Conservation (phyloP, 352 stramenopile species). For the Phytophthora sojae region DNA sequence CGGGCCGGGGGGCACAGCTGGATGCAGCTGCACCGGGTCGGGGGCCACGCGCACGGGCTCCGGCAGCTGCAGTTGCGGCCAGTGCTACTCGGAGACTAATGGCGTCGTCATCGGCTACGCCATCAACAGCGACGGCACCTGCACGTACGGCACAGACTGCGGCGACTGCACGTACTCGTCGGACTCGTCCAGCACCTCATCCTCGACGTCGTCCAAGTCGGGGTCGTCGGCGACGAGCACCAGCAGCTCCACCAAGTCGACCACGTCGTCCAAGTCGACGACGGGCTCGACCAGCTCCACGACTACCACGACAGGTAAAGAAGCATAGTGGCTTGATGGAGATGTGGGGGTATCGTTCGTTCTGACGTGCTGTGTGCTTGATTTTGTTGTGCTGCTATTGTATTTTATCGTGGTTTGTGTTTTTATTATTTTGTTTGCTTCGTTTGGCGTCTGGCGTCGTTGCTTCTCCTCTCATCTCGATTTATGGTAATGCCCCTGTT, state of each 20-base stretch:
- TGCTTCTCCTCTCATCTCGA: slow-evolving; percentile 5
- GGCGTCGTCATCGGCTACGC: slow-evolving; percentile 41
- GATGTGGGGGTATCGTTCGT: slow-evolving; percentile 5
- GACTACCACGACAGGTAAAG: slow-evolving; percentile 32
- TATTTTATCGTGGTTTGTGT: slow-evolving; percentile 8
- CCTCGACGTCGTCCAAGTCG: slow-evolving; percentile 9
- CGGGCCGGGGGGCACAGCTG: slow-evolving; percentile 28
- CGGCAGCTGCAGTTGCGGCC: slow-evolving; percentile 45
- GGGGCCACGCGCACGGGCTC: slow-evolving; percentile 29
- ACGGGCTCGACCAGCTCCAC: slow-evolving; percentile 11
- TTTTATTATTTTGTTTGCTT: background rate
- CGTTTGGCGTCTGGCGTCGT: slow-evolving; percentile 6
- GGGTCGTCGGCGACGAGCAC: too few species aligned
- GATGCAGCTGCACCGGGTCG: slow-evolving; percentile 45
- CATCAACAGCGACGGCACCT: slow-evolving; percentile 38
- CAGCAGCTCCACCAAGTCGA: slow-evolving; percentile 20
- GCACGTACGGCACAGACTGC: slow-evolving; percentile 44
- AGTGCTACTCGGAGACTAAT: slow-evolving; percentile 46
- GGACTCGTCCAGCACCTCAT: slow-evolving; percentile 11
- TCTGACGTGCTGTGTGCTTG: slow-evolving; percentile 25
- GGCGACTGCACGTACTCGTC: slow-evolving; percentile 39
- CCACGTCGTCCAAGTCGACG: slow-evolving; percentile 17
- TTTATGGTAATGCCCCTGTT: slow-evolving; percentile 27
- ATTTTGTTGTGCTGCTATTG: slow-evolving; percentile 4
- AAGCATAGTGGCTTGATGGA: background rate